Base-by-base conservation (phyloP, 129 eudicot species). In the Pittosporum tobira region DNA sequence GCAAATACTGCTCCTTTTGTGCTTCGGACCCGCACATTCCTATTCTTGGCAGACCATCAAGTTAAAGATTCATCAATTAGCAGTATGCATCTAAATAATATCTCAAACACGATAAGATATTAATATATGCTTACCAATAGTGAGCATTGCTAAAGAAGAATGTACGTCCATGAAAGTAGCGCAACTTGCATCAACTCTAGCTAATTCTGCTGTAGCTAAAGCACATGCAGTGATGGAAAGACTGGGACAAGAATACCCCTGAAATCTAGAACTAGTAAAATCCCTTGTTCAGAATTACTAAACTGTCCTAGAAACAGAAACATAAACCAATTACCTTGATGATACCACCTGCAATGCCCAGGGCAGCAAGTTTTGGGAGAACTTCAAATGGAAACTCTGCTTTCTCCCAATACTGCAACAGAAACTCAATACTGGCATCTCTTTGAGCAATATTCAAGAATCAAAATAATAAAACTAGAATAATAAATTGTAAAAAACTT, bases 141-240 rank as follows among this genome's bases (percentile, higher is more conserved):
- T 91, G 57, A 91, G 96, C 99, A 91, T 91, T 61, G 78, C 99
- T 75, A 87, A 76, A 45, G 99, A 91, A 66, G 99, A 91, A 58
- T 91, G 99, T 69, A 91, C 99, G 78, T 86, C 74, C 55, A 91
- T 76, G 71, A 91, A 91, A 24, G 99, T 91, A 50, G 94, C 83
- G 74, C 94, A 87, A 65, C 99, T 91, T 19, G 99, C 96, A 75
- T 91, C 99, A 76, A 91, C 99, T 74, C 99, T 81, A 40, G 99
- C 80, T 72, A 87, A 6, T 69, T 91, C 99, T 40, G 99, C 99
- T 2, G 78, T 74, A 57, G 84, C 94, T 57, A 91, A 59, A 24
- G 99, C 99, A 67, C 71, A 83, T 64, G 81, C 99, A 59, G 94
- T 91, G 18, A 91, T 74, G 14, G 99, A 91, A 16, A 78, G 64